Evolutionary conservation across 352 stramenopile genomes (phyloP).

Genomic region (Pythium insidiosum): DNA sequence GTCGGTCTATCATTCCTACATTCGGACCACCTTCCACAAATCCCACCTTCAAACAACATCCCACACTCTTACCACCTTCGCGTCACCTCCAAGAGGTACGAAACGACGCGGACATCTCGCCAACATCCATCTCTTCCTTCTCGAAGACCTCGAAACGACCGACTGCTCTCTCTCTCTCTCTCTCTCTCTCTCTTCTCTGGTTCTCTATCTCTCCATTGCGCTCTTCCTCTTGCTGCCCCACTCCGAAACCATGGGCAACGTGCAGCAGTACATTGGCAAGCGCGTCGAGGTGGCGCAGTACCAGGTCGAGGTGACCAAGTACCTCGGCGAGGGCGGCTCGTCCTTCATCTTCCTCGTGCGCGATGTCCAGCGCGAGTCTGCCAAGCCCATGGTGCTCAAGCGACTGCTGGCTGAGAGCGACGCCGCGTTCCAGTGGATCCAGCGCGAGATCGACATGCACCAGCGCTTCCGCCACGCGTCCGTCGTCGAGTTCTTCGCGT

Average conservation of each 20-base stretch:
- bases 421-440: slow-evolving; percentile 43
- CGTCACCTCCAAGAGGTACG: slow-evolving; percentile 3
- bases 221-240: no score
- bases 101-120: background rate
- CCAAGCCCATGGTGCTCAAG: slow-evolving; percentile 57
- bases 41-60: slow-evolving; percentile 17
- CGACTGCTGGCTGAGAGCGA: slow-evolving; percentile 65
- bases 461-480: slow-evolving; percentile 57
- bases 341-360: slow-evolving; percentile 83
- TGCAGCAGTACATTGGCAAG: slow-evolving; percentile 75
- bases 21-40: no score
- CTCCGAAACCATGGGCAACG: slow-evolving; percentile 52
- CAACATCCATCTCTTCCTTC: background rate
- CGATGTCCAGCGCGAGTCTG: slow-evolving; percentile 25
- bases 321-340: slow-evolving; percentile 65
- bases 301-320: slow-evolving; percentile 65
- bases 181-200: no score
- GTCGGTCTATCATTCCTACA: no score
- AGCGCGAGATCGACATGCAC: slow-evolving; percentile 69
- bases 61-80: slow-evolving; percentile 5
- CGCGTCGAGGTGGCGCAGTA: slow-evolving; percentile 49
- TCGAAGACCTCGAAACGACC: slow-evolving; percentile 17
- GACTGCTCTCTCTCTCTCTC: no score
- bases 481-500: no score
- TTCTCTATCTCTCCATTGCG: no score